phyloP scores from a whole-genome alignment of 768 basidiomycete species.

The Boletus coccyginus region DNA sequence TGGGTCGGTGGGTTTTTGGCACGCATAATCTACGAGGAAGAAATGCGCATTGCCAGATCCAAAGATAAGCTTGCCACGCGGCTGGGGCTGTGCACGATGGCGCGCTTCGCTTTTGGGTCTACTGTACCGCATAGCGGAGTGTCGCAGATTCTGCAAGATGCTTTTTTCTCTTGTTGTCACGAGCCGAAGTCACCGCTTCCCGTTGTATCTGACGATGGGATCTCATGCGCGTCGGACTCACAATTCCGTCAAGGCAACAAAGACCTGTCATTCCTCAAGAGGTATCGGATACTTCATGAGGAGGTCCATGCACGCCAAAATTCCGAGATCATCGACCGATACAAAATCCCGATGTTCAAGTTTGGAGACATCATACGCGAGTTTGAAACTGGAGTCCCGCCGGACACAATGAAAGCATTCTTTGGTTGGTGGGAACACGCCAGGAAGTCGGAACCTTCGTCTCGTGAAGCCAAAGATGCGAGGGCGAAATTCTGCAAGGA shows the following conservation, averaged over 20 bases:
- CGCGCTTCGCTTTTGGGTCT: slow-evolving; percentile 70
- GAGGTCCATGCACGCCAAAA: neutral
- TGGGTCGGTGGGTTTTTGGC: slow-evolving; percentile 79
- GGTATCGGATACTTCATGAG: slow-evolving; percentile 2
- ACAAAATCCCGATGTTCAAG: slow-evolving; percentile 2
- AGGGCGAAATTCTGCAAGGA: neutral
- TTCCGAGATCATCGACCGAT: slow-evolving; percentile 5
- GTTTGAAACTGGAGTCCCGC: slow-evolving; percentile 8
- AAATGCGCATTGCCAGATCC: slow-evolving; percentile 41
- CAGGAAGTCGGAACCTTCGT: neutral
- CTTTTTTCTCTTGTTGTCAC: slow-evolving; percentile 12
- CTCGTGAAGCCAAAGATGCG: neutral
- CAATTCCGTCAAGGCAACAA: slow-evolving; percentile 5
- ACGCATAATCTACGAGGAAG: slow-evolving; percentile 80
- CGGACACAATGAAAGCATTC: slow-evolving; percentile 6
- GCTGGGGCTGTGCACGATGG: slow-evolving; percentile 64
- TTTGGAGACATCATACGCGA: slow-evolving; percentile 8
- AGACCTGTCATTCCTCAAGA: slow-evolving; percentile 7
- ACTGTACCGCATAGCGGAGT: slow-evolving; percentile 28
- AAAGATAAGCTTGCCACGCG: neutral
- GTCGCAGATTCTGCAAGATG: slow-evolving; percentile 11
- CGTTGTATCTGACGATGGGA: slow-evolving; percentile 11
- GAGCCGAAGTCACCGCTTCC: slow-evolving; percentile 4
- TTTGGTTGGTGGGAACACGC: slow-evolving; percentile 10
- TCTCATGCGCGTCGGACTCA: neutral